Evolutionary conservation across 1,284 basidiomycete genomes (phyloP), one percentile per base, ranked within the genome.

Genomic region (Sporisorium iseilematis-ciliati): DNA sequence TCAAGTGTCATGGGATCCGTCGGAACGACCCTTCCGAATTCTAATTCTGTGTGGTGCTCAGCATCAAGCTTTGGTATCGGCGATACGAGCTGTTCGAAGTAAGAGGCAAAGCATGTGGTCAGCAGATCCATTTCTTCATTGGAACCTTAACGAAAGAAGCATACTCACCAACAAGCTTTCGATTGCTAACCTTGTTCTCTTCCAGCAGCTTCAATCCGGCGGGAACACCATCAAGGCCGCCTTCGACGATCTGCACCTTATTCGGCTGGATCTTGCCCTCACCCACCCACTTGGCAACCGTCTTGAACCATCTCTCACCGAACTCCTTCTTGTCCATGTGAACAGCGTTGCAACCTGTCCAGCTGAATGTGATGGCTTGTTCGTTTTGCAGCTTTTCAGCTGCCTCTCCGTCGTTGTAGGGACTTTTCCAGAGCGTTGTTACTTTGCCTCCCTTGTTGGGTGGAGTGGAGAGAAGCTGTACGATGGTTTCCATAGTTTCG

Each of bases 161-260:
- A 14, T 25, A 69, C 70, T 73, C 43, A 60, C 85, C 86, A 49
- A 86, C 86, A 2, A 86, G 74, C 75, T 86, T 86, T 56, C 82
- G 79, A 12, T 80, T 82, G 41, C 70, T 76, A 31, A 82, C 67
- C 61, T 82, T 71, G 65, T 71, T 73, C n/a, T 75, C 55, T 56
- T 81, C 64, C 35, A 79, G 50, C 46, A 63, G 43, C 55, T 80
- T 78, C 21, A 83, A 57, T 12, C 77, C 82, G 4, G 69, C 62
- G 0, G 67, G 60, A 31, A 83, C 41, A 18, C 59, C 68, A 18
- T 68, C 57, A 8, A 83, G 53, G 4, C 82, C 82, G 18, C 79
- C 78, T 5, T 71, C 50, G 42, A 77, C 48, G n/a, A 62, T 45
- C 58, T 65, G 66, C 41, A 77, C 67, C 59, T 66, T 78, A 70